Percentiles rank a stretch among this genome's conserved stretches.
phyloP scores from a whole-genome alignment of 345 rosid species.

The Rhodomyrtus tomentosa region DNA sequence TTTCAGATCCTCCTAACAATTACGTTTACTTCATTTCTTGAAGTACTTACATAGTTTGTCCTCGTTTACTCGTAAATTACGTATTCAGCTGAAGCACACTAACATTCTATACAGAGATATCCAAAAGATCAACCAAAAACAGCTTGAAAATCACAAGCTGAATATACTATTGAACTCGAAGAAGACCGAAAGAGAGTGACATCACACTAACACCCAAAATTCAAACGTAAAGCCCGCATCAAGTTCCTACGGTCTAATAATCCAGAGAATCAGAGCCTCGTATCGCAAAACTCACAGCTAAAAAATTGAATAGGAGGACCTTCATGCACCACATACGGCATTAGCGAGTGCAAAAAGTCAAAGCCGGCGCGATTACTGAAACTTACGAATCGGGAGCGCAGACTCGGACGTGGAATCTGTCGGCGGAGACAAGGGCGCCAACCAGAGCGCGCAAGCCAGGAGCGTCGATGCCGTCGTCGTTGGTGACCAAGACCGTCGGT shows the following conservation, averaged over 20 bases:
- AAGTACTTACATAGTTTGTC: background rate
- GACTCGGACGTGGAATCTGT: constrained; percentile 51
- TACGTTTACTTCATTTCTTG: background rate
- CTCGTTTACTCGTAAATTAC: background rate
- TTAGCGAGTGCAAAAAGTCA: background rate
- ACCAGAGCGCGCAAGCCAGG: constrained; percentile 68
- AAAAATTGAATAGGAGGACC: background rate
- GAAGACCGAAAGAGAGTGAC: background rate
- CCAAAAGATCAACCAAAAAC: background rate
- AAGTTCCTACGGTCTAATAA: background rate
- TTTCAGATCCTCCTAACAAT: background rate
- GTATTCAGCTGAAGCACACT: background rate
- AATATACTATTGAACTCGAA: background rate
- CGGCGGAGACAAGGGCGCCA: constrained; percentile 53
- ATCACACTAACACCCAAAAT: background rate
- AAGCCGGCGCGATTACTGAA: background rate
- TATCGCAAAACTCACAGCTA: background rate
- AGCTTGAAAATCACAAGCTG: background rate
- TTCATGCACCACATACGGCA: background rate
- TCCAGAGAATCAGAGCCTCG: background rate
- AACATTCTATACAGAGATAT: background rate
- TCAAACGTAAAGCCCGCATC: background rate
- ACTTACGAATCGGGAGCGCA: constrained; percentile 91
- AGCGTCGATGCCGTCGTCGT: constrained; percentile 96
- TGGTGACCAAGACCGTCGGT: constrained; percentile 62